Evolutionary conservation across 345 rosid species (phyloP), one percentile per base, ranked within the genome.

Genomic region (Eucalyptus dawsonii): DNA sequence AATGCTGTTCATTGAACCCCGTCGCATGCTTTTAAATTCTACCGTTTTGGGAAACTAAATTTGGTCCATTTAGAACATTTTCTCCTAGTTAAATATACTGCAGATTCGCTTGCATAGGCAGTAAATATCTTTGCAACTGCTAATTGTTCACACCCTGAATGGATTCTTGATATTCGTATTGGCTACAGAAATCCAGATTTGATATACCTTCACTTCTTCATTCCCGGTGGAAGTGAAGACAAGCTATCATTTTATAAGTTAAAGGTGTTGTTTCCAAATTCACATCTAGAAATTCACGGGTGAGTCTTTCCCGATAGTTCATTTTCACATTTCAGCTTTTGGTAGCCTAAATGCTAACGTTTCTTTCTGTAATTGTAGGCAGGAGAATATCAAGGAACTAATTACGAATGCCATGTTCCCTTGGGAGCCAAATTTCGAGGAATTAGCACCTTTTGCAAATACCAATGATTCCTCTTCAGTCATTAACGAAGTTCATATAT

Each of bases 231-330:
- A 65, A 58, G 87, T 4, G 90, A 91, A 89, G 92, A 93, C 90
- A 91, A 69, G 72, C 88, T 91, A 58, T 88, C 94, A 40, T 92
- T 90, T 81, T 92, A 87, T 87, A 92, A 92, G 92, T 69, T 93
- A 92, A 92, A 93, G 90, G 95, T 93, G 45, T 87, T 93, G 56
- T 93, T 93, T 87, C 93, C 93, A 65, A 87, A 91, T 88, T 88
- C 93, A 87, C 92, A 91, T 86, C 91, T 93, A 86, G 91, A 92
- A 87, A 72, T 93, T 90, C 91, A 88, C 53, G 91, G 93, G 95
- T 91, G 88, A 89, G 89, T 37, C 45, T 49, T 89, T n/a, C 37
- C 34, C 47, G 29, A 14, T 62, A 24, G 62, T 72, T 69, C 25
- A 45, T 83, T 31, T 58, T 56, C 47, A 42, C 65, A 14, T 67